Evolutionary conservation across 257 asterid species (phyloP).

Genomic region (Solanum pinnatisectum): DNA sequence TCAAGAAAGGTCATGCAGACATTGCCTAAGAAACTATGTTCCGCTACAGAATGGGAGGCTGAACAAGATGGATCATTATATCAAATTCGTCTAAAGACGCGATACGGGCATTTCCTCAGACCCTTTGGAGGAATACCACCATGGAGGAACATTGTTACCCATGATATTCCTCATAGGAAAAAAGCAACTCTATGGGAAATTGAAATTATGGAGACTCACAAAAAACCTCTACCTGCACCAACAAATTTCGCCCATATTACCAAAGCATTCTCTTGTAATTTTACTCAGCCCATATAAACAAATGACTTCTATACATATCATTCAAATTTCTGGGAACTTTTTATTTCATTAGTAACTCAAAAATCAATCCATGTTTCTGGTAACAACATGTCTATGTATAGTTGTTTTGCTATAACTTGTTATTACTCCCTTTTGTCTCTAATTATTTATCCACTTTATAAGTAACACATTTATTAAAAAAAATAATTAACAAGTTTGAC

Average conservation of each 20-base stretch:
- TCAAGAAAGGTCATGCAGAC: slow-evolving; percentile 42
- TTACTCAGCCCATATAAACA: not conserved
- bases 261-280: not conserved
- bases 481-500: too few relatives aligned
- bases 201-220: not conserved
- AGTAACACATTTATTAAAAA: too few relatives aligned
- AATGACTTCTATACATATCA: not conserved
- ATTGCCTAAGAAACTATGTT: slow-evolving; percentile 44
- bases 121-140: not conserved
- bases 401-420: too few relatives aligned
- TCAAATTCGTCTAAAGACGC: not conserved
- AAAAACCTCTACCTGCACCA: not conserved
- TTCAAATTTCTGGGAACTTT: not conserved
- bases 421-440: too few relatives aligned
- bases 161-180: not conserved
- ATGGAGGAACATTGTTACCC: not conserved
- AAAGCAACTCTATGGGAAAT: not conserved
- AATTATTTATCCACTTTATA: too few relatives aligned
- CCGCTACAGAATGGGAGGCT: slow-evolving; percentile 64
- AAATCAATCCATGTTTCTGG: not conserved
- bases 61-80: not conserved
- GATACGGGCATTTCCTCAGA: not conserved
- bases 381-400: not conserved
- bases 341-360: not conserved
- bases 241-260: not conserved